Conservation (phyloP, 805 yeast species). For the Nakazawaea peltata region DNA sequence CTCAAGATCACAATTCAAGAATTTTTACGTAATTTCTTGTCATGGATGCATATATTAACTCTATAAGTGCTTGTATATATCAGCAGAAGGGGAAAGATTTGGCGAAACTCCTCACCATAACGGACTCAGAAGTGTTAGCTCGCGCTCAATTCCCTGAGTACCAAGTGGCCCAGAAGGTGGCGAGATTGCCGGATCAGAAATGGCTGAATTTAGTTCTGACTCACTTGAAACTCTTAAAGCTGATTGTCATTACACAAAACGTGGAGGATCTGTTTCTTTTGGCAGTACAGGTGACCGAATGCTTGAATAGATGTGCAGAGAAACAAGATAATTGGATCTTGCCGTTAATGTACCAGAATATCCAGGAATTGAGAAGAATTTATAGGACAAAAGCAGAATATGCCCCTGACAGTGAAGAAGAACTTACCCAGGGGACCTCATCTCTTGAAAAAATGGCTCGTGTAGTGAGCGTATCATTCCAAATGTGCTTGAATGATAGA, state of each 20-base stretch:
- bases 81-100: not conserved
- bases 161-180: too few species aligned
- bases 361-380: constrained; percentile 32
- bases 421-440: not conserved
- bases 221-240: constrained; percentile 27
- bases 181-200: constrained; percentile 4
- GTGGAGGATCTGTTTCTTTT: constrained; percentile 25
- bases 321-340: constrained; percentile 46
- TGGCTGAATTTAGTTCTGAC: constrained; percentile 17
- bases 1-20: too few species aligned
- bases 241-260: constrained; percentile 25
- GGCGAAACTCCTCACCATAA: not conserved
- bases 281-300: constrained; percentile 29
- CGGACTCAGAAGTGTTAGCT: constrained; percentile 4
- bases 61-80: too few species aligned
- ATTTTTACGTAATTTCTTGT: too few species aligned
- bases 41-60: too few species aligned
- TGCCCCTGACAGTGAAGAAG: not conserved
- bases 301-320: constrained; percentile 46
- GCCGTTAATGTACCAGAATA: constrained; percentile 29
- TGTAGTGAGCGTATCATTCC: constrained; percentile 61
- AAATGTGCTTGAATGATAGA: constrained; percentile 71
- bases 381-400: constrained; percentile 24
- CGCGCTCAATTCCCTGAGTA: constrained; percentile 1
- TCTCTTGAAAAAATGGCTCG: constrained; percentile 19